Conservation (phyloP, 2,329 filamentous ascomycete genomes). For the Fusarium armeniacum region DNA sequence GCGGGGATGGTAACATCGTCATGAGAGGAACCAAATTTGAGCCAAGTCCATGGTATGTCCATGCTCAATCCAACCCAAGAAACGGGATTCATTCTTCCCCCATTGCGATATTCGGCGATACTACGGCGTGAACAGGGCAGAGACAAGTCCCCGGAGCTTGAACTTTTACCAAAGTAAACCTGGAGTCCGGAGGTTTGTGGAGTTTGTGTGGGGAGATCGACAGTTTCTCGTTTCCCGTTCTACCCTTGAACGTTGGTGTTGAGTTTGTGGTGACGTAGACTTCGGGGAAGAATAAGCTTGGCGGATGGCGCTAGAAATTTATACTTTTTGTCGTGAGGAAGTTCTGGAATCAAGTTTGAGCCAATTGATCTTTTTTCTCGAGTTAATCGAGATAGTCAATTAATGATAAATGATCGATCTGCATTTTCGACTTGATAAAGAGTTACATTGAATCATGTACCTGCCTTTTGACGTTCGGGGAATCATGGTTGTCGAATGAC, state of each 20-base stretch:
- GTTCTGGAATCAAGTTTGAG: not conserved
- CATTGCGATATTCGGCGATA: slow-evolving; percentile 31
- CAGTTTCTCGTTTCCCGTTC: slow-evolving; percentile 19
- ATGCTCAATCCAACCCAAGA: not conserved
- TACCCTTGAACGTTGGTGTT: slow-evolving; percentile 27
- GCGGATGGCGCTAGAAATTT: slow-evolving; percentile 24
- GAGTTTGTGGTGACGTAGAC: slow-evolving; percentile 36
- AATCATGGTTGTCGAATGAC: slow-evolving; percentile 23
- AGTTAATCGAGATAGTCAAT: not conserved
- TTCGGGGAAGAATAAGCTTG: slow-evolving; percentile 28
- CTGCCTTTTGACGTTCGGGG: not conserved
- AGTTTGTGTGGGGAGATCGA: slow-evolving; percentile 45
- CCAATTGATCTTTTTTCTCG: not conserved
- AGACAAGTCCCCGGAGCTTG: slow-evolving; percentile 11
- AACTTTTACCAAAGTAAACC: slow-evolving; percentile 21
- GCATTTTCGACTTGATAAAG: not conserved
- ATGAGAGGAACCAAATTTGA: slow-evolving; percentile 5
- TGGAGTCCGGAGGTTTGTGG: slow-evolving; percentile 42
- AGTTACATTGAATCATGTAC: not conserved
- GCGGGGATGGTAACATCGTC: slow-evolving; percentile 37
- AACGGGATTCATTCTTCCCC: not conserved
- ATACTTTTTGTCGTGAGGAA: slow-evolving; percentile 4
- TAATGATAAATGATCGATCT: slow-evolving; percentile 1
- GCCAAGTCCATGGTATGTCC: not conserved
- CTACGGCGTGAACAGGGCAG: slow-evolving; percentile 30